A percentile compares a stretch with the other conserved stretches of the same genome.
Evolutionary conservation across 2,329 filamentous ascomycete species (phyloP).

Genomic region (Pseudogymnoascus verrucosus): DNA sequence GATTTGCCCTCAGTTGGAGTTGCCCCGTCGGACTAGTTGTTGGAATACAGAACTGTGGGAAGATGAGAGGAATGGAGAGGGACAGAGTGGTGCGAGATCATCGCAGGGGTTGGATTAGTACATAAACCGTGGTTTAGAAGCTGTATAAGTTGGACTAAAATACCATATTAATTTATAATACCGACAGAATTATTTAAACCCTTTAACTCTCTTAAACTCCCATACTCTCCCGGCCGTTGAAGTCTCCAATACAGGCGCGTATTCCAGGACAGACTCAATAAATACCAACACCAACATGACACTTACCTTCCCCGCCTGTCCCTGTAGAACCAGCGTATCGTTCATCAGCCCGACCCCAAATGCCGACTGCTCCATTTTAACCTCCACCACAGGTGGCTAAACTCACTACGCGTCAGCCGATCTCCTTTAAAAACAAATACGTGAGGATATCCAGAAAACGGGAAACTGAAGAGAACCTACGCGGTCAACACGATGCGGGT

Average conservation of each 20-base stretch:
- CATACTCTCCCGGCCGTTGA: conserved; percentile 27
- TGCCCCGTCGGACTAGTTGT: background rate
- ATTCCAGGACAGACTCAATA: conserved; percentile 41
- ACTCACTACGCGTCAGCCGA: conserved; percentile 6
- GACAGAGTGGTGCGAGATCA: background rate
- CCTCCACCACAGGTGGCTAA: conserved; percentile 36
- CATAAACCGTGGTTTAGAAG: background rate
- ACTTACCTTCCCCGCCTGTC: conserved; percentile 32
- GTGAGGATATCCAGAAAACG: background rate
- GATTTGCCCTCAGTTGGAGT: background rate
- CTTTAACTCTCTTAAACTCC: conserved; percentile 25
- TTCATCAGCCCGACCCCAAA: conserved; percentile 38
- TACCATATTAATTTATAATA: background rate
- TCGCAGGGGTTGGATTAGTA: background rate
- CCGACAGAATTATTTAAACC: conserved; percentile 13
- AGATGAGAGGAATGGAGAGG: background rate
- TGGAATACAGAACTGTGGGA: background rate
- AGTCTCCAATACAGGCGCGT: conserved; percentile 28
- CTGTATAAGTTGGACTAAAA: background rate
- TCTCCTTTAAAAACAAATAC: background rate
- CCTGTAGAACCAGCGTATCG: conserved; percentile 35
- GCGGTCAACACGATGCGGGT: conserved; percentile 31
- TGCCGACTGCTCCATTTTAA: conserved; percentile 36
- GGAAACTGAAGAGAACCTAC: conserved; percentile 21
- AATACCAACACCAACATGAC: conserved; percentile 38